These are phyloP conservation scores for Prunus davidiana DNA, from an alignment of 306 rosid genomes.

Conservation along the genomic window DNA sequence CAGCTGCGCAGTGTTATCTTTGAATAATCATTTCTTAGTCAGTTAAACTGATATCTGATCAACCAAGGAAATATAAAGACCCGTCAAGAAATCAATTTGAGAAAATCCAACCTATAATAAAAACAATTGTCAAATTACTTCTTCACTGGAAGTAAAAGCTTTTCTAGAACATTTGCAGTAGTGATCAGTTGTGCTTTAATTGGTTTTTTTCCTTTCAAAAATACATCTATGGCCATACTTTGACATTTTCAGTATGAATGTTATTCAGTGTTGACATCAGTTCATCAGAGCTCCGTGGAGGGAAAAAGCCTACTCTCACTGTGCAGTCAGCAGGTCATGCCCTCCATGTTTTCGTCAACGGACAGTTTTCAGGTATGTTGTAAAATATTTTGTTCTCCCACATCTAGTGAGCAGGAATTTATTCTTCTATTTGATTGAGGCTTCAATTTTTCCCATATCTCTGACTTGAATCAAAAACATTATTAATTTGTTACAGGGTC, in stretches of 20 bases:
- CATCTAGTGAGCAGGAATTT: not conserved
- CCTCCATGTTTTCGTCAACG: constrained; percentile 82
- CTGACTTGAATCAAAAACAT: not conserved
- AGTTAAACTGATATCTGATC: not conserved
- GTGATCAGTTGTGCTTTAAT: no score
- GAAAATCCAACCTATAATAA: not conserved
- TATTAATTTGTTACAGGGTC: constrained; percentile 55
- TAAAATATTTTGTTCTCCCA: not conserved
- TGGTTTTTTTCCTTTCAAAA: no score
- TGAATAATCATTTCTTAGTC: not conserved
- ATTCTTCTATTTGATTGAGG: not conserved
- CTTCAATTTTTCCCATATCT: not conserved
- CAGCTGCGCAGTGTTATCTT: not conserved
- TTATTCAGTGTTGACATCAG: constrained; percentile 61
- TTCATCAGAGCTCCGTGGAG: constrained; percentile 72
- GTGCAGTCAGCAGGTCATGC: constrained; percentile 87
- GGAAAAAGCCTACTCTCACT: constrained; percentile 58
- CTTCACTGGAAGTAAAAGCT: no score
- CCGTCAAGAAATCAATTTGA: no score
- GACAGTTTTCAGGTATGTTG: constrained; percentile 68
- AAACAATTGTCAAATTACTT: no score
- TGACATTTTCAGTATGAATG: constrained; percentile 18
- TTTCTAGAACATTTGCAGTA: no score
- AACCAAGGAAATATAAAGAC: no score
- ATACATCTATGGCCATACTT: not conserved